Evolutionary conservation across 768 basidiomycete species (phyloP), one percentile per base, ranked within the genome.

Genomic region (Symmetrospora coprosmae): DNA sequence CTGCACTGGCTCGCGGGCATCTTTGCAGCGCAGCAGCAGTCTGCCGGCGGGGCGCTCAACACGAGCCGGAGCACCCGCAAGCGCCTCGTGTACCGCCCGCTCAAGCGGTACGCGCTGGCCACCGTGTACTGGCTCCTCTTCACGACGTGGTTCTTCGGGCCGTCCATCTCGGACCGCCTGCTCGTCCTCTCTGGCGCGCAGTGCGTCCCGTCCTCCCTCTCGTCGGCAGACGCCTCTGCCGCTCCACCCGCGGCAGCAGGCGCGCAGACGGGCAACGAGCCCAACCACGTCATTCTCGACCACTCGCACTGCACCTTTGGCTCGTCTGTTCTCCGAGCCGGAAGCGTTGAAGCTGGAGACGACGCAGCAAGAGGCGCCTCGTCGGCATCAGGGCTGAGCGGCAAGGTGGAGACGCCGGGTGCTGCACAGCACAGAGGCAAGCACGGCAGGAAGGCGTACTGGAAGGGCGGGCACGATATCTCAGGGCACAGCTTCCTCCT

Each of bases 401-500:
- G 49, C 33, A 50, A 50, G 49, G 19, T 16, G 30, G n/a, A n/a
- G n/a, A n/a, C n/a, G n/a, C n/a, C n/a, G n/a, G n/a, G n/a, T n/a
- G n/a, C n/a, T n/a, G 17, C 23, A 35, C 21, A 21, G 49, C 6
- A 27, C 49, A 6, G 49, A 30, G 38, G 49, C 27, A 4, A 50
- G 28, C 4, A 35, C 49, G 5, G 49, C 23, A 33, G 49, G 7
- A 30, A 66, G 13, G 86, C 89, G 8, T 75, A 84, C 28, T 74
- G 92, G 64, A 78, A 81, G 52, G 79, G 77, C 39, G 92, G 92
- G 0, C 89, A 94, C 70, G 92, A 97, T 67, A 81, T 96, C 14
- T 91, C 88, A 0, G 92, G 92, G 6, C 92, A 96, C 69, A 76
- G 89, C 30, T 96, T 94, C 75, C 78, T 97, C 63, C 78, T 96